These are phyloP conservation scores for Solanum chmielewskii DNA, from an alignment of 257 asterid species.

Conservation along the genomic window DNA sequence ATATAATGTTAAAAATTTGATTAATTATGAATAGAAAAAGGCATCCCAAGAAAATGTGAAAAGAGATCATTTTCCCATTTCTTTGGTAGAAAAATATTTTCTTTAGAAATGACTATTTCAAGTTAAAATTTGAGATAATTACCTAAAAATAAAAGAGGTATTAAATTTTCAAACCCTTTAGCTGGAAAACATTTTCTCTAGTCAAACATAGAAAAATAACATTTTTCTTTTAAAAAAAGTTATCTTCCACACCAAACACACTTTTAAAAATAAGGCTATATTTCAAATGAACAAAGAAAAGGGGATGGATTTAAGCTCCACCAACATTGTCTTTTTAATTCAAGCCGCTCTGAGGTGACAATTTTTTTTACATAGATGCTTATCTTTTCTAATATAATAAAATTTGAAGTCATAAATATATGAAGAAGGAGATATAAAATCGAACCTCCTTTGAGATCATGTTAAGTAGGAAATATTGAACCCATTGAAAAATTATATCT, in stretches of 20 bases:
- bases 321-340: slow-evolving; percentile 9
- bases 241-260: too few relatives aligned
- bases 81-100: neutral
- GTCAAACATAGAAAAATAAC: too few relatives aligned
- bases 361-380: neutral
- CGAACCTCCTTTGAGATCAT: slow-evolving; percentile 48
- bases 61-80: neutral
- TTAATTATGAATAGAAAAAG: neutral
- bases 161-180: too few relatives aligned
- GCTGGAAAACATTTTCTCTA: too few relatives aligned
- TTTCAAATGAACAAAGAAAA: neutral
- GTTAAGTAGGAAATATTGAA: slow-evolving; percentile 6
- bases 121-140: too few relatives aligned
- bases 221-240: too few relatives aligned
- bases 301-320: slow-evolving; percentile 22
- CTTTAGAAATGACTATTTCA: neutral
- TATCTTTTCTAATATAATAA: neutral
- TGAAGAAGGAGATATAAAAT: neutral
- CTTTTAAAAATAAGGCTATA: too few relatives aligned
- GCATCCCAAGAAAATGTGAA: neutral
- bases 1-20: neutral
- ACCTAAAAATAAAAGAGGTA: too few relatives aligned
- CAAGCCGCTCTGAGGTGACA: neutral
- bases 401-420: neutral
- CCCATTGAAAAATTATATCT: slow-evolving; percentile 38